Percentiles rank a stretch among this genome's conserved stretches.
These are phyloP conservation scores for Annulohypoxylon bovei DNA, from an alignment of 495 filamentous ascomycete species.

Conservation along the genomic window DNA sequence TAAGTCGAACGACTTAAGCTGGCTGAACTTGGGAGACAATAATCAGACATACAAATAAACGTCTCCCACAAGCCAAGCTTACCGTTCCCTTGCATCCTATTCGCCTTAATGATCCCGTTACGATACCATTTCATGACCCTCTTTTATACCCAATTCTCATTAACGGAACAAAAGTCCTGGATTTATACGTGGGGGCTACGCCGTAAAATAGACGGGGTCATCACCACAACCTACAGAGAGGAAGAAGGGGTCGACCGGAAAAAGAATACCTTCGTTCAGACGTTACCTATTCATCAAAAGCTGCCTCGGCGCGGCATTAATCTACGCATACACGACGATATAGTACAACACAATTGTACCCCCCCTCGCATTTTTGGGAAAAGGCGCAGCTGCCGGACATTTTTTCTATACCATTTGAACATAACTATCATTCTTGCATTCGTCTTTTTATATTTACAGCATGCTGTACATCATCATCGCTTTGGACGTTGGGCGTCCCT, in stretches of 20 bases:
- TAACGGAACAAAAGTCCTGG: conserved; percentile 33
- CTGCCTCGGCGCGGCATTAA: conserved; percentile 33
- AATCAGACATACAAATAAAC: conserved; percentile 19
- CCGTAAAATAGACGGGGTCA: conserved; percentile 33
- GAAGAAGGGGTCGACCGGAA: conserved; percentile 15
- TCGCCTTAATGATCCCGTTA: conserved; percentile 35
- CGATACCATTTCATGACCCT: conserved; percentile 38
- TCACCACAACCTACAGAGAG: conserved; percentile 10
- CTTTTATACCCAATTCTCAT: conserved; percentile 41
- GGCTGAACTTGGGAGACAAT: conserved; percentile 70
- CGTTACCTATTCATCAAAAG: conserved; percentile 22
- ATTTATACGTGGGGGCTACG: conserved; percentile 28
- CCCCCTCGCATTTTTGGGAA: conserved; percentile 38
- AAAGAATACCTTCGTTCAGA: conserved; percentile 18
- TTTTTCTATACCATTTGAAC: conserved; percentile 18
- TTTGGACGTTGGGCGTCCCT: conserved; percentile 36
- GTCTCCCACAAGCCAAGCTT: background rate
- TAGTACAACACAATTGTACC: conserved; percentile 24
- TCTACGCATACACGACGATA: conserved; percentile 17
- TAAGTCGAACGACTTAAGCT: conserved; percentile 73
- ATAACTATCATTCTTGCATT: conserved; percentile 37
- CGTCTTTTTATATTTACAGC: conserved; percentile 27
- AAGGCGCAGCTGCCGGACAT: conserved; percentile 42
- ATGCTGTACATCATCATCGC: conserved; percentile 35
- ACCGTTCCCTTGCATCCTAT: conserved; percentile 18